Evolutionary conservation across 495 filamentous ascomycete genomes (phyloP), one percentile per base, ranked within the genome.

Genomic region (Aspergillus steynii): DNA sequence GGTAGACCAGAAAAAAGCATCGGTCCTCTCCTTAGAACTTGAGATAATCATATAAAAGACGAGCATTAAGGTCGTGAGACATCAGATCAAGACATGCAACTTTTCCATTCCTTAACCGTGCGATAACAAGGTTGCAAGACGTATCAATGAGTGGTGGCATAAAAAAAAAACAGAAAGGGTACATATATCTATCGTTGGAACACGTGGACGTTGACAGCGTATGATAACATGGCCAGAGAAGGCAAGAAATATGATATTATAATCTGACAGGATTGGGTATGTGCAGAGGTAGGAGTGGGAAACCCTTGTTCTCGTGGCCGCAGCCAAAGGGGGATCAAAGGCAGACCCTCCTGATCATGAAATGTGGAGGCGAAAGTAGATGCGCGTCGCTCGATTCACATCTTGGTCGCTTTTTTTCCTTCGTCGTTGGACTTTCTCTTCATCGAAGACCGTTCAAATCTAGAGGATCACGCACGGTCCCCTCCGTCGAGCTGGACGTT

Each of bases 381-480:
- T 27, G 28, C 15, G 51, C 31, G 51, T n/a, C 8, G 29, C 15
- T 53, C 29, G 25, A 50, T 26, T 53, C 51, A 29, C n/a, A 4
- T 26, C 10, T 29, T 52, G n/a, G n/a, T 52, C 50, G 50, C 28
- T 31, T 27, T 31, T 25, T 50, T 15, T 7, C n/a, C 29, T 53
- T 53, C 29, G 29, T 50, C 25, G 48, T 50, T 26, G 12, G 1
- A 55, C 53, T 50, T 55, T 60, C 45, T 46, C 27, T n/a, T 59
- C 46, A 46, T 46, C 34, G 26, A 59, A 15, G 27, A 28, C 37
- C 31, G 48, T 55, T 34, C 15, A 27, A 51, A 25, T 52, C 72
- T 67, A 81, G 55, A 81, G 69, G 61, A 81, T 77, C 46, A 80
- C 74, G 70, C 79, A 81, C 20, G 76, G 73, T 7, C 70, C 69